Percentiles rank a stretch among this genome's conserved stretches.
phyloP scores from a whole-genome alignment of 1,139 yeast species.

The Geotrichum histeridarum region DNA sequence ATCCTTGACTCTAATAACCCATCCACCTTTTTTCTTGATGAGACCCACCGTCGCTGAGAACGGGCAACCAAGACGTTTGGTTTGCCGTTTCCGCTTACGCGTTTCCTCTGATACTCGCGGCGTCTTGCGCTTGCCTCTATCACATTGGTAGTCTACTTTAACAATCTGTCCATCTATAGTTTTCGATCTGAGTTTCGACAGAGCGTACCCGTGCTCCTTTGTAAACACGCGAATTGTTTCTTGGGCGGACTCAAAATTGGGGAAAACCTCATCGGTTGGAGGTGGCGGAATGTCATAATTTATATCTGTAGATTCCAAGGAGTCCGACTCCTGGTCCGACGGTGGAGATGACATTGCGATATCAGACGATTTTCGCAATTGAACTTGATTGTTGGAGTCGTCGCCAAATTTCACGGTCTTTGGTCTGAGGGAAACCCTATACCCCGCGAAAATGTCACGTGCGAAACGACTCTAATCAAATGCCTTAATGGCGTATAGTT shows the following conservation, averaged over 20 bases:
- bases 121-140: neutral
- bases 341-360: no score
- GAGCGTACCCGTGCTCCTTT: neutral
- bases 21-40: neutral
- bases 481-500: no score
- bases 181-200: neutral
- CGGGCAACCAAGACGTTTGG: neutral
- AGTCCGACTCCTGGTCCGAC: no score
- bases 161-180: neutral
- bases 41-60: neutral
- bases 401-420: no score
- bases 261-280: neutral
- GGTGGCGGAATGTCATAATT: neutral
- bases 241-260: neutral
- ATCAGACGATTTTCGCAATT: no score
- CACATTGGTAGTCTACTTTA: neutral
- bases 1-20: neutral
- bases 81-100: neutral
- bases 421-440: no score
- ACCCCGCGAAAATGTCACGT: no score
- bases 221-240: neutral
- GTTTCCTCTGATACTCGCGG: neutral
- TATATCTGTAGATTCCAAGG: neutral
- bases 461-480: no score
- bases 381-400: no score